Evolutionary conservation across 345 rosid genomes (phyloP), one percentile per base, ranked within the genome.

Genomic region (Stellera chamaejasme): DNA sequence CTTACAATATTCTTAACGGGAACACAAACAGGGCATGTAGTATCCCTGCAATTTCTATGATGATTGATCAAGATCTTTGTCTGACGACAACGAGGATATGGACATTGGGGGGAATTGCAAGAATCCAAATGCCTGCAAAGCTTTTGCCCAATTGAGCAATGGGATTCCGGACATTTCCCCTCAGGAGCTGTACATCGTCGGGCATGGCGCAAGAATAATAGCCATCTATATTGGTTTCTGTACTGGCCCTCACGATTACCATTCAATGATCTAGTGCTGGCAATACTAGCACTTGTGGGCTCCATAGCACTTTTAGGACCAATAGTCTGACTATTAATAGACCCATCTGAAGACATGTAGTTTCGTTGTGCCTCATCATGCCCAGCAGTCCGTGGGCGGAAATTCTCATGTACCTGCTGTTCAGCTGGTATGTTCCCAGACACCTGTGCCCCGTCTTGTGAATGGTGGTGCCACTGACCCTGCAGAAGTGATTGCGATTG

Each of bases 201-300:
- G 50, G 99, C 97, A 81, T 93, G 99, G 52, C 82, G 74, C 68
- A 93, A 68, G 69, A 89, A 79, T 74, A 93, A 67, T 65, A 93
- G 87, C 99, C 99, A 93, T 63, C 67, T 84, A 70, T 72, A 79
- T 68, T 93, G 99, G 64, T 80, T 75, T 55, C 75, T 74, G 54
- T 76, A 84, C 63, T 79, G 84, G 68, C 73, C 27, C 42, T 86
- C 89, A 39, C 65, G 80, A 61, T 70, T 75, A 53, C 83, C 77
- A 51, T 73, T 81, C 68, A 77, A 80, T 47, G 71, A 71, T 71
- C 72, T 82, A 67, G 55, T 76, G 55, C 74, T 52, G 23, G 79
- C 65, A 57, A 73, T 66, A 51, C 64, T 70, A 26, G 79, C 46
- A 64, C 65, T 79, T 48, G 75, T 76, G 50, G 81, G 65, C 66